phyloP scores from a whole-genome alignment of 2,329 filamentous ascomycete species.

The Exophiala lecanii-corni region DNA sequence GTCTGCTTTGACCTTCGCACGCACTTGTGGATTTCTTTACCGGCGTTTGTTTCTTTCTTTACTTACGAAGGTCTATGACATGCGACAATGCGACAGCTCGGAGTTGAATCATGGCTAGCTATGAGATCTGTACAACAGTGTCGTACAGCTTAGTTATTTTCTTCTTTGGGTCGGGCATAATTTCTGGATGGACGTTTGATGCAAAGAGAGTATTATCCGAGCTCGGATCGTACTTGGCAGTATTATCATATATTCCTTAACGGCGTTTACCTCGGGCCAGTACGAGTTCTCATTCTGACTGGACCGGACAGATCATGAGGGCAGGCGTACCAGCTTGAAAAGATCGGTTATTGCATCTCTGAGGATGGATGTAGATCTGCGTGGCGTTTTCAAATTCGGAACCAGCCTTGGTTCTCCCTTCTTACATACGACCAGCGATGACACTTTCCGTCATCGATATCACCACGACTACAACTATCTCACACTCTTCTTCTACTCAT shows the following conservation, averaged over 20 bases:
- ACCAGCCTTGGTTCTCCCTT: conserved; percentile 1
- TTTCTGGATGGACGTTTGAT: conserved; percentile 17
- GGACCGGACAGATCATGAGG: conserved; percentile 4
- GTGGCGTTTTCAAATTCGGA: conserved; percentile 13
- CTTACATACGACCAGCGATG: neutral
- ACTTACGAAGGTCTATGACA: conserved; percentile 25
- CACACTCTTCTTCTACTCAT: too few species aligned
- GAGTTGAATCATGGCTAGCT: conserved; percentile 22
- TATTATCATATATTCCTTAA: neutral
- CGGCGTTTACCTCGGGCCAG: neutral
- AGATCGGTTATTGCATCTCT: conserved; percentile 10
- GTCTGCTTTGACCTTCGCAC: too few species aligned
- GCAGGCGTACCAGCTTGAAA: conserved; percentile 10
- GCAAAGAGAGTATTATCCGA: neutral
- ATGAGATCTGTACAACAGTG: conserved; percentile 22
- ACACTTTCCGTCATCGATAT: too few species aligned
- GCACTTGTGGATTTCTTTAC: conserved; percentile 12
- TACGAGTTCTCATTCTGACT: conserved; percentile 7
- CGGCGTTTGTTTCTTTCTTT: conserved; percentile 16
- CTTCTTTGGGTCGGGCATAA: conserved; percentile 11
- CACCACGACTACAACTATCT: too few species aligned
- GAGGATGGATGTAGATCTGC: conserved; percentile 16
- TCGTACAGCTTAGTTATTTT: conserved; percentile 16
- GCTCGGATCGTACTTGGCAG: neutral
- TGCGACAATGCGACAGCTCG: conserved; percentile 26